These are phyloP conservation scores for Skeletonema tropicum DNA, from an alignment of 108 stramenopile genomes.

Conservation along the genomic window DNA sequence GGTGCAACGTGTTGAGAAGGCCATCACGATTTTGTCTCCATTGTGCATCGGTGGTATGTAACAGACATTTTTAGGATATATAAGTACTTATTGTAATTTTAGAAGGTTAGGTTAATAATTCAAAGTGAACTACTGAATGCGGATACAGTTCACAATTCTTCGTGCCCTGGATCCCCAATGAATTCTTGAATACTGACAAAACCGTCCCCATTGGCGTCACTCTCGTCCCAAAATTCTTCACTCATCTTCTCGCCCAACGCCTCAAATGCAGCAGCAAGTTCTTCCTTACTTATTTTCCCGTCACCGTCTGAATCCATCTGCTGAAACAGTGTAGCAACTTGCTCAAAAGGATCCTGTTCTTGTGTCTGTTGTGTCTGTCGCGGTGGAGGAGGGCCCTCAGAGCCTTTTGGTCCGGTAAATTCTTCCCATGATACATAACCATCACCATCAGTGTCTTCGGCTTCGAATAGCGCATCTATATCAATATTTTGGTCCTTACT, in stretches of 20 bases:
- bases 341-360: neutral
- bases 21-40: conserved; percentile 27
- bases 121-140: too few relatives aligned
- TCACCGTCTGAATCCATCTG: conserved; percentile 23
- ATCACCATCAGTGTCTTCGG: conserved; percentile 45
- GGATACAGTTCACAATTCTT: neutral
- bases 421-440: conserved; percentile 50
- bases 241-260: conserved; percentile 24
- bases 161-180: conserved; percentile 1
- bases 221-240: conserved; percentile 30
- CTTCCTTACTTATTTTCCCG: conserved; percentile 26
- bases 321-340: conserved; percentile 8
- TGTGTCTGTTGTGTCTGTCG: conserved; percentile 10
- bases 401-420: conserved; percentile 39
- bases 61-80: too few relatives aligned
- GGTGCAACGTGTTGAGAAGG: conserved; percentile 40
- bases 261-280: conserved; percentile 15
- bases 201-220: conserved; percentile 37
- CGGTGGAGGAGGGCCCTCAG: conserved; percentile 26
- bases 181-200: conserved; percentile 28
- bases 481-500: conserved; percentile 13
- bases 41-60: conserved; percentile 7
- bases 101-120: too few relatives aligned
- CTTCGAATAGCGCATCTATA: conserved; percentile 23
- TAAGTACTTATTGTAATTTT: neutral